A percentile compares a stretch with the other conserved stretches of the same genome.
Evolutionary conservation across 345 rosid genomes (phyloP).

Genomic region (Lepidium aucheri): DNA sequence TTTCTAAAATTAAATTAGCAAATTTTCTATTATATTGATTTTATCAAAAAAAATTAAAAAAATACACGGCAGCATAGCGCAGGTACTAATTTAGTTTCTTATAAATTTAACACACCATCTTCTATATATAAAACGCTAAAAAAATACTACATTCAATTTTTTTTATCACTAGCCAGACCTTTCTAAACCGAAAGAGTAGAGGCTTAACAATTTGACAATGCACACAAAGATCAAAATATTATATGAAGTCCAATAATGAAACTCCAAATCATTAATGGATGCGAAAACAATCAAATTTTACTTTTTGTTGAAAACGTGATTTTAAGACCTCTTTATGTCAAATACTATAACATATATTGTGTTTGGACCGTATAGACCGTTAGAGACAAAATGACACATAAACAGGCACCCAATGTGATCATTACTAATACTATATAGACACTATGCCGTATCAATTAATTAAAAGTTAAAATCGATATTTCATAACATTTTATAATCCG

Average conservation of each 20-base stretch:
- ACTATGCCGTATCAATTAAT: slow-evolving; percentile 13
- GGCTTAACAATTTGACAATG: no score
- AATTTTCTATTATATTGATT: no score
- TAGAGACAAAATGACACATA: slow-evolving; percentile 9
- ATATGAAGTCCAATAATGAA: not conserved
- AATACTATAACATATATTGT: slow-evolving; percentile 22
- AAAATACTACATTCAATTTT: no score
- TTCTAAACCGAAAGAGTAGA: no score
- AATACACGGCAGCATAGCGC: no score
- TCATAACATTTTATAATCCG: slow-evolving; percentile 19
- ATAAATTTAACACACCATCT: no score
- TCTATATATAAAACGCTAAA: no score
- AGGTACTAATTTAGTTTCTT: no score
- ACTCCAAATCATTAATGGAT: not conserved
- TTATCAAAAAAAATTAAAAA: no score
- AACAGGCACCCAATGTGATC: not conserved
- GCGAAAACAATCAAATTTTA: not conserved
- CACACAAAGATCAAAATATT: not conserved
- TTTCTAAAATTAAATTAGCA: no score
- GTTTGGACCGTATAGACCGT: not conserved
- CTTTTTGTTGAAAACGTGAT: slow-evolving; percentile 1
- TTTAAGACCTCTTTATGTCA: slow-evolving; percentile 4
- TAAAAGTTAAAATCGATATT: not conserved
- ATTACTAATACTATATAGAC: slow-evolving; percentile 6
- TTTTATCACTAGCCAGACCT: no score